Conservation (phyloP, 495 filamentous ascomycete species). For the Penicillium maclennaniae region DNA sequence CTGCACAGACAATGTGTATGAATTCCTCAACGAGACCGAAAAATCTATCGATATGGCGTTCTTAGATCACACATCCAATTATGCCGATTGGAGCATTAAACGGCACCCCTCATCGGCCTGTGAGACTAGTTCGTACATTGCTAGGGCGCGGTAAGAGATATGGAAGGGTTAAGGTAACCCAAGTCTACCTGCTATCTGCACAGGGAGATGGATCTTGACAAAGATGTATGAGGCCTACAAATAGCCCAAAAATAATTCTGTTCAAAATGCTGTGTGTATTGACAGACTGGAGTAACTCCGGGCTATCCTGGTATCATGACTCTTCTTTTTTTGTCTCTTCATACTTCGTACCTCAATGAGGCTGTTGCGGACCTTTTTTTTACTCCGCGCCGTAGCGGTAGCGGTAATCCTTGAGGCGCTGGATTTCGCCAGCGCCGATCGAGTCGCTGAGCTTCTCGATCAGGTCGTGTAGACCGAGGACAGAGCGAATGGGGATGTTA, state of each 20-base stretch:
- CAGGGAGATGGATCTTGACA: neutral
- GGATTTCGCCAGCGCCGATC: constrained; percentile 58
- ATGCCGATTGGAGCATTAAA: constrained; percentile 9
- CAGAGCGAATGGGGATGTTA: constrained; percentile 45
- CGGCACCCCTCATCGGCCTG: neutral
- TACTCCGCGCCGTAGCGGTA: constrained; percentile 56
- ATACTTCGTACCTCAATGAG: constrained; percentile 19
- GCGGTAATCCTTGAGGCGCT: constrained; percentile 73
- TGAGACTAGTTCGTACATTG: constrained; percentile 4
- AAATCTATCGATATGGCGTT: neutral
- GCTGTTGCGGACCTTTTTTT: constrained; percentile 8
- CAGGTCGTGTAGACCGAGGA: constrained; percentile 67
- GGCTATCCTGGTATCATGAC: constrained; percentile 23
- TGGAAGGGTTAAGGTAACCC: neutral
- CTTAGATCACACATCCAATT: constrained; percentile 1
- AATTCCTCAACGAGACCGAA: neutral
- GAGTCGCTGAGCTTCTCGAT: constrained; percentile 56
- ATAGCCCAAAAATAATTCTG: neutral
- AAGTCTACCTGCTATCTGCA: neutral
- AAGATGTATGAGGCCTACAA: neutral
- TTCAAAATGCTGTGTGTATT: neutral
- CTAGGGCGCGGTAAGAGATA: neutral
- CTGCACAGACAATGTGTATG: neutral
- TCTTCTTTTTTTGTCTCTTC: constrained; percentile 11
- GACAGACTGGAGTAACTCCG: constrained; percentile 10